Evolutionary conservation across 1,284 basidiomycete species (phyloP).

Genomic region (Rhodotorula sp.): DNA sequence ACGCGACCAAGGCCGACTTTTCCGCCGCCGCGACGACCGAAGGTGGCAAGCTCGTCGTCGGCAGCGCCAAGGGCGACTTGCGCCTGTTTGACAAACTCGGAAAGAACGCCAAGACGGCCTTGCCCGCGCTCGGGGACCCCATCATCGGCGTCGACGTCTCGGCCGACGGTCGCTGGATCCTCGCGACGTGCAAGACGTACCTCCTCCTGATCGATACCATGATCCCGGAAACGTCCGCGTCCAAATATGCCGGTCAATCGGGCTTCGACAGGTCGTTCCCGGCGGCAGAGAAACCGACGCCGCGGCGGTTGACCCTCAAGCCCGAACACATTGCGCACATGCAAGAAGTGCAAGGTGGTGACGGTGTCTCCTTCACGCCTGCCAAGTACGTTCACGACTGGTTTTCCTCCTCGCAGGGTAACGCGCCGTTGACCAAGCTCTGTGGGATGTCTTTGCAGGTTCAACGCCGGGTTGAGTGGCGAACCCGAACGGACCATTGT

Average conservation of each 20-base stretch:
- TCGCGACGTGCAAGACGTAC: constrained; percentile 95
- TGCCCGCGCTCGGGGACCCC: constrained; percentile 92
- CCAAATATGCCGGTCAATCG: constrained; percentile 32
- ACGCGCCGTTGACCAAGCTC: too few species aligned
- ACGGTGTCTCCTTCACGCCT: constrained; percentile 76
- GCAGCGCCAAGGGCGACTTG: constrained; percentile 95
- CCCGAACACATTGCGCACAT: constrained; percentile 95
- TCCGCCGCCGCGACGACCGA: constrained; percentile 88
- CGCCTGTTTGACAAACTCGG: constrained; percentile 93
- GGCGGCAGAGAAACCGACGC: constrained; percentile 86
- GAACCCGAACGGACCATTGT: constrained; percentile 88
- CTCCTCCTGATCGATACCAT: constrained; percentile 92
- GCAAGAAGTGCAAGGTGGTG: constrained; percentile 61
- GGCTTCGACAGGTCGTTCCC: constrained; percentile 83
- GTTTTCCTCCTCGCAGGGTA: neutral
- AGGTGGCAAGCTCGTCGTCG: constrained; percentile 83
- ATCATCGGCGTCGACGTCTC: constrained; percentile 91
- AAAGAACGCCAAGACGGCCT: constrained; percentile 98
- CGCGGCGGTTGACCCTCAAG: constrained; percentile 81
- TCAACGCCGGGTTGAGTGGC: constrained; percentile 78
- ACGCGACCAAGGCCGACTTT: constrained; percentile 92
- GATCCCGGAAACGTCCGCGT: constrained; percentile 55
- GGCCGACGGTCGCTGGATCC: constrained; percentile 88
- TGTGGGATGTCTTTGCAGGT: constrained; percentile 57
- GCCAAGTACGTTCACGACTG: constrained; percentile 63